Base-by-base conservation (phyloP, 2,329 filamentous ascomycete species). In the Colletotrichum sp. region DNA sequence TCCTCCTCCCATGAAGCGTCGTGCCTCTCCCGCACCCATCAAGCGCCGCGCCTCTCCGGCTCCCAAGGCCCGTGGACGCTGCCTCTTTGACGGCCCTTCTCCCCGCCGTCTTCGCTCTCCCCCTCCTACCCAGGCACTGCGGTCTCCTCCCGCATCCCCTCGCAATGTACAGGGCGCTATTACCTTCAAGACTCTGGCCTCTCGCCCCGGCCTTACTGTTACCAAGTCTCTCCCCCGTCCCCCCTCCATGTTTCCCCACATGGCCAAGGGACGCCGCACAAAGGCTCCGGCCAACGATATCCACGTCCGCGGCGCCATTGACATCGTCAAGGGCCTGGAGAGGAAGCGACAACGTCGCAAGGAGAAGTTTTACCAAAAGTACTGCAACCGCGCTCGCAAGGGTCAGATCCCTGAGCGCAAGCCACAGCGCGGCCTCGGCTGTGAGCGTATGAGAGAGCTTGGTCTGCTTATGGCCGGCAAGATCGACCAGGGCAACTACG, bases 281-380 rank as follows among this genome's bases (percentile, higher is more conserved):
- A 85, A 84, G 71, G 65, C 79, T 15, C 67, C 81, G 67, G 75
- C 78, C 18, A 81, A 82, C 65, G 90, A 93, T 67, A 87, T 92
- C 57, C 95, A 97, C 78, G 91, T 95, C 12, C 94, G 97, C 77
- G 95, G 96, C n/a, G 96, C 97, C 44, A 98, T 99, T 79, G 97
- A 99, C 85, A 99, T 98, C 77, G 95, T 98, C 85, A 98, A 98
- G 84, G 97, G 97, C 10, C 91, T 99, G 2, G 97, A 99, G 87
- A 94, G 95, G 85, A 99, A 98, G 88, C 94, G 96, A 30, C 95
- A 97, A 87, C 93, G 97, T 78, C 94, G 97, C 80, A 96, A 94
- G 86, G 96, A 99, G 85, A 98, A 98, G 85, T 94, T 96, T 81
- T 94, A 95, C 83, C 94, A 96, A 81, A 97, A 98, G 84, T 94